Percentiles rank a stretch among this genome's conserved stretches.
phyloP scores from a whole-genome alignment of 1,284 basidiomycete species.

The Sporisorium iseilematis-ciliati region DNA sequence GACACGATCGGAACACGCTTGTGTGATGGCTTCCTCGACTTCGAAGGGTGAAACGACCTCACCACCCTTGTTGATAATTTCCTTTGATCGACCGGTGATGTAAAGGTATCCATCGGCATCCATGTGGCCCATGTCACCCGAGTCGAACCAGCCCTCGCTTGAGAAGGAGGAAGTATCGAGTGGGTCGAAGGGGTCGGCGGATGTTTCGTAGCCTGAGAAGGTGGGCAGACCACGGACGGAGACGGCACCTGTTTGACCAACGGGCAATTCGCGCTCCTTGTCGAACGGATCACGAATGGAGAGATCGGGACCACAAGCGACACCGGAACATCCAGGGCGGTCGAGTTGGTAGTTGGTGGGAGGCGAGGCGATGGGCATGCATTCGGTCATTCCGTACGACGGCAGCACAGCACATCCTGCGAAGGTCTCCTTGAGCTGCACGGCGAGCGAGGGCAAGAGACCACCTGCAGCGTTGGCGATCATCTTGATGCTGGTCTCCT shows the following conservation, averaged over 20 bases:
- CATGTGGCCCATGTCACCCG: constrained; percentile 70
- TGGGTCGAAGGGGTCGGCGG: constrained; percentile 57
- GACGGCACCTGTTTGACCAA: constrained; percentile 67
- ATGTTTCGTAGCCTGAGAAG: constrained; percentile 67
- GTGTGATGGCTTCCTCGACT: constrained; percentile 69
- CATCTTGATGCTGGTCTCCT: constrained; percentile 66
- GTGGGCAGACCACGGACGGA: constrained; percentile 68
- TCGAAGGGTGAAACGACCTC: constrained; percentile 70
- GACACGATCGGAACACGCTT: constrained; percentile 67
- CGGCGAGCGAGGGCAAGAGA: constrained; percentile 67
- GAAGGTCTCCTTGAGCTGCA: constrained; percentile 68
- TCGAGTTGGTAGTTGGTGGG: constrained; percentile 69
- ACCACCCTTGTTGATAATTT: constrained; percentile 70
- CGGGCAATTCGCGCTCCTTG: constrained; percentile 64
- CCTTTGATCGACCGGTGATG: constrained; percentile 69
- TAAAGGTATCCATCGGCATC: constrained; percentile 69
- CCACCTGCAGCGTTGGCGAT: constrained; percentile 69
- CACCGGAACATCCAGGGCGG: constrained; percentile 68
- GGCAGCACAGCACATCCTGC: constrained; percentile 65
- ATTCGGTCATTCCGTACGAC: constrained; percentile 70
- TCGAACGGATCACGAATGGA: constrained; percentile 68
- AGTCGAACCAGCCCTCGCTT: constrained; percentile 69
- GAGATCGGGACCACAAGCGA: constrained; percentile 68
- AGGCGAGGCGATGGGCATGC: constrained; percentile 70
- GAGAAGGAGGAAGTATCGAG: constrained; percentile 68